phyloP scores from a whole-genome alignment of 23 red algal genomes.

The Porphyridium purpureum region DNA sequence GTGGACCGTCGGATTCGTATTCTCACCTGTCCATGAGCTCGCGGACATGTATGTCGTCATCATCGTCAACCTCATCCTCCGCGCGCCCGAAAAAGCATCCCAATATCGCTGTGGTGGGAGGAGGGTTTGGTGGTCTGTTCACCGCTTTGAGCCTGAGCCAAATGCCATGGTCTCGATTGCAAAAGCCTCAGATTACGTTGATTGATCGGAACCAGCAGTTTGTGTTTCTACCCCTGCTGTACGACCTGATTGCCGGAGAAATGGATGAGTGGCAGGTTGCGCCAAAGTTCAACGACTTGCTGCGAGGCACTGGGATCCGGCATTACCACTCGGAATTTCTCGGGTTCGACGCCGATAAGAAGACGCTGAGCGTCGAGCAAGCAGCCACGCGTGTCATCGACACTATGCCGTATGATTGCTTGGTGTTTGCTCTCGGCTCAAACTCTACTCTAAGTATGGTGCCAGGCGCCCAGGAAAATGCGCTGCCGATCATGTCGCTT shows the following conservation, averaged over 20 bases:
- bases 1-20: too few relatives aligned
- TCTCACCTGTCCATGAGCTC: too few relatives aligned
- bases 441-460: constrained; percentile 18
- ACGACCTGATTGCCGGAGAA: constrained; percentile 65
- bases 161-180: constrained; percentile 70
- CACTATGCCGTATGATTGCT: constrained; percentile 44
- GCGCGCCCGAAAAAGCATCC: too few relatives aligned
- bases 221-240: constrained; percentile 84
- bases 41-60: too few relatives aligned
- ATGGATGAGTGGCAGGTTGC: constrained; percentile 81
- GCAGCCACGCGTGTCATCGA: constrained; percentile 4
- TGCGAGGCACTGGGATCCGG: constrained; percentile 31
- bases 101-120: constrained; percentile 65
- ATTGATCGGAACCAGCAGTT: constrained; percentile 72
- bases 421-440: constrained; percentile 50
- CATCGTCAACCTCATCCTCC: too few relatives aligned
- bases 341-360: constrained; percentile 24
- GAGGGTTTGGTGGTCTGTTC: constrained; percentile 83
- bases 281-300: constrained; percentile 47
- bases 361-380: constrained; percentile 7
- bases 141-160: constrained; percentile 46
- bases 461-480: constrained; percentile 42
- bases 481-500: constrained; percentile 36
- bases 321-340: constrained; percentile 36
- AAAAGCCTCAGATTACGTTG: constrained; percentile 48